These are phyloP conservation scores for Aspergillus sp. DNA, from an alignment of 2,329 filamentous ascomycete species.

Conservation along the genomic window DNA sequence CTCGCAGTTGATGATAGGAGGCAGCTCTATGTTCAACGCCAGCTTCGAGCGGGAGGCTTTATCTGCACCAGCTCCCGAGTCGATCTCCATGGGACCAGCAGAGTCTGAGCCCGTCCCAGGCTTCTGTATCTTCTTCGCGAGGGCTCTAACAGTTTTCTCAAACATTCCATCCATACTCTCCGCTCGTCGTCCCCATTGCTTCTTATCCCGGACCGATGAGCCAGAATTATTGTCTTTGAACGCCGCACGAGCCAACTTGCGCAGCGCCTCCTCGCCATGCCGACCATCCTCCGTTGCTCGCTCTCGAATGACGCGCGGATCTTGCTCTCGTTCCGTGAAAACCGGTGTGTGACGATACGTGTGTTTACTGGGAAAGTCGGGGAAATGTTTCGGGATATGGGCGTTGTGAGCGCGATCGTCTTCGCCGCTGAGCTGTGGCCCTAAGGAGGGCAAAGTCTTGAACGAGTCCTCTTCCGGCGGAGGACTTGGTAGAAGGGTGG, in stretches of 20 bases:
- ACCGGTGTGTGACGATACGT: slow-evolving; percentile 64
- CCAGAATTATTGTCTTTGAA: slow-evolving; percentile 45
- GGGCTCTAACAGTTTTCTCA: slow-evolving; percentile 57
- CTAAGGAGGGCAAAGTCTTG: slow-evolving; percentile 49
- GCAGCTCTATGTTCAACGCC: slow-evolving; percentile 44
- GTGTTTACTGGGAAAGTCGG: slow-evolving; percentile 64
- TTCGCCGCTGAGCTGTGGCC: slow-evolving; percentile 52
- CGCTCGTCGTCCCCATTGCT: slow-evolving; percentile 39
- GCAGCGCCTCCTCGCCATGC: slow-evolving; percentile 64
- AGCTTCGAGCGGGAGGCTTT: slow-evolving; percentile 28
- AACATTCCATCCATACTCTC: slow-evolving; percentile 54
- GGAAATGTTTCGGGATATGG: slow-evolving; percentile 64
- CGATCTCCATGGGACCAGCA: slow-evolving; percentile 35
- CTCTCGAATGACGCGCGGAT: slow-evolving; percentile 62
- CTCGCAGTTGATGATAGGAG: slow-evolving; percentile 62
- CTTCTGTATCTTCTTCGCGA: slow-evolving; percentile 45
- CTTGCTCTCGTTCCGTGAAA: slow-evolving; percentile 60
- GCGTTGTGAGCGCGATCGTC: slow-evolving; percentile 49
- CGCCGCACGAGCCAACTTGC: slow-evolving; percentile 59
- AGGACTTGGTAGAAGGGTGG: slow-evolving; percentile 41
- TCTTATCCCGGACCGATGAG: slow-evolving; percentile 45
- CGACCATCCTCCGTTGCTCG: slow-evolving; percentile 66
- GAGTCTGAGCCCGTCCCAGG: slow-evolving; percentile 28
- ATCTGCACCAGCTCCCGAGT: slow-evolving; percentile 28
- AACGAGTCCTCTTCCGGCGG: slow-evolving; percentile 42